A percentile compares a stretch with the other conserved stretches of the same genome.
Conservation (phyloP, 2,329 filamentous ascomycete species). For the Nothopassalora personata region DNA sequence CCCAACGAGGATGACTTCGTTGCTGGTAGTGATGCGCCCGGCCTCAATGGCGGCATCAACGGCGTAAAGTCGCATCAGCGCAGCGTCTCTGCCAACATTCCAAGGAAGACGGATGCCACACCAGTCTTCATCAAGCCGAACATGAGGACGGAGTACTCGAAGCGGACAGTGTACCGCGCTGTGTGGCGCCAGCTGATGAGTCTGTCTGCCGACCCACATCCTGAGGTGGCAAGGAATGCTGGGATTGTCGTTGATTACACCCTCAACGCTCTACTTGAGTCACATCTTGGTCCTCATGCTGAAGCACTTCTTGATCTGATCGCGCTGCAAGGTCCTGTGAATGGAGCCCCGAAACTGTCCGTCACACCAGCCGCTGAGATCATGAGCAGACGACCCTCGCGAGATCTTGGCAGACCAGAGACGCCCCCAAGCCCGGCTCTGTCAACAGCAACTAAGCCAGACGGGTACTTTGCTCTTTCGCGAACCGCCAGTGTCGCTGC, state of each 20-base stretch:
- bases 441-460: constrained; percentile 46
- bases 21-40: constrained; percentile 5
- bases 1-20: constrained; percentile 18
- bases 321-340: constrained; percentile 26
- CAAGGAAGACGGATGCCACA: constrained; percentile 1
- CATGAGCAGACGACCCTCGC: constrained; percentile 36
- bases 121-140: constrained; percentile 22
- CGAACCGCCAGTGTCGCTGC: constrained; percentile 61
- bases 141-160: constrained; percentile 55
- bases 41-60: constrained; percentile 9
- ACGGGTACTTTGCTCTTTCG: constrained; percentile 58
- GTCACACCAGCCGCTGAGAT: constrained; percentile 16
- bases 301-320: constrained; percentile 63
- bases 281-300: constrained; percentile 65
- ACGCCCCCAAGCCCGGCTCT: constrained; percentile 38
- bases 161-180: constrained; percentile 86
- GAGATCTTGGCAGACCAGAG: constrained; percentile 47
- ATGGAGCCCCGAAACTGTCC: constrained; percentile 13
- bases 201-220: constrained; percentile 87
- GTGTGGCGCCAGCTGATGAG: constrained; percentile 92
- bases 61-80: constrained; percentile 17
- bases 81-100: constrained; percentile 17
- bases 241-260: constrained; percentile 81
- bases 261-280: constrained; percentile 70
- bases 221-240: constrained; percentile 83